Base-by-base conservation (phyloP, 1,284 basidiomycete species). In the Coriolopsis trogii region DNA sequence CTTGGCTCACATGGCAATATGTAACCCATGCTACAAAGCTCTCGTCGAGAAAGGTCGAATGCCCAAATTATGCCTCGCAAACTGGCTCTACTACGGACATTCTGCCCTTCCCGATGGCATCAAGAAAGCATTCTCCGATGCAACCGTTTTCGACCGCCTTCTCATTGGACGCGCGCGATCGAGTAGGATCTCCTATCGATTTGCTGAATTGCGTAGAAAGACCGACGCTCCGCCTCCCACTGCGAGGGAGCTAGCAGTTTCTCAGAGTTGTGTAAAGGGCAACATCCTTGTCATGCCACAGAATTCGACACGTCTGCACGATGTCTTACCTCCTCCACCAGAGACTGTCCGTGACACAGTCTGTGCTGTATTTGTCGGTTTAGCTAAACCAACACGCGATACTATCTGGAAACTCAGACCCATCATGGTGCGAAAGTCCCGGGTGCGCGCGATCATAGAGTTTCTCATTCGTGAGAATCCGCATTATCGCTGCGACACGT, bases 231-330 rank as follows among this genome's bases (percentile, higher is more conserved):
- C 33, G n/a, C 8, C n/a, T n/a, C 15, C n/a, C 16, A 36, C 15
- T 9, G 16, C 5, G 16, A 36, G 16, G 25, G 29, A 5, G 3
- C 25, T 28, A 23, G 25, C n/a, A 38, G 8, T 24, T 3, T 36
- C 37, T 0, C 51, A 53, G 34, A n/a, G 36, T 2, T 53, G 20
- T 31, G 28, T 53, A 8, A 37, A 34, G 21, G 53, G 53, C 2
- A 55, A 55, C 18, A 34, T 55, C 3, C 30, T 30, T 20, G 49
- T 41, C 37, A 37, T 33, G 48, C 58, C 21, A 0, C 37, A 41
- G 46, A 55, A 24, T 21, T 47, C 47, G 15, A 41, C 48, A 2
- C 47, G 33, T 18, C 30, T 51, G 1, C 43, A 30, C 9, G 16
- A 26, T 1, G 39, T 51, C 1, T 31, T 51, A 4, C 49, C 49